Conservation (phyloP, 108 stramenopile genomes). For the Fragilaria crotonensis region DNA sequence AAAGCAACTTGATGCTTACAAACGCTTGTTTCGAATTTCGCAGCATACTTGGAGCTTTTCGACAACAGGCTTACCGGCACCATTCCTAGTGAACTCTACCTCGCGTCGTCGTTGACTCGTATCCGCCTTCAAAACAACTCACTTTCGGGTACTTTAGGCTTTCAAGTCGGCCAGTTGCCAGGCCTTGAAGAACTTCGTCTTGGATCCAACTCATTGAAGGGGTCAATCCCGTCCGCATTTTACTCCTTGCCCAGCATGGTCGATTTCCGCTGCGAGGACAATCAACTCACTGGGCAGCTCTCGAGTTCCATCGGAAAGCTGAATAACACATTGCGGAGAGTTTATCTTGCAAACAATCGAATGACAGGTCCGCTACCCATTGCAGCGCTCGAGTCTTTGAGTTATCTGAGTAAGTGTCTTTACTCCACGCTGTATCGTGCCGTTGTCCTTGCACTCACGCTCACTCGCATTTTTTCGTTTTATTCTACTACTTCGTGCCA, state of each 20-base stretch:
- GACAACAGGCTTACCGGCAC: background rate
- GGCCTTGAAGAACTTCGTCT: background rate
- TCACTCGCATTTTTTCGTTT: background rate
- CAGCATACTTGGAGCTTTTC: background rate
- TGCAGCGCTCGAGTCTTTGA: background rate
- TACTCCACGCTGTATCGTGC: background rate
- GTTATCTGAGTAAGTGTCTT: slow-evolving; percentile 5
- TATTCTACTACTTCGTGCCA: background rate
- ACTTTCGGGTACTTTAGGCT: background rate
- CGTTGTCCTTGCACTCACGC: background rate
- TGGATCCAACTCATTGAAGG: slow-evolving; percentile 4
- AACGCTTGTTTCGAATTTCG: no score
- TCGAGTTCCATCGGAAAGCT: slow-evolving; percentile 24
- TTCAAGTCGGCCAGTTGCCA: background rate
- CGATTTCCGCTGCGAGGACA: slow-evolving; percentile 6
- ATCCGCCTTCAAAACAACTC: background rate
- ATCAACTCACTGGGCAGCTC: slow-evolving; percentile 36
- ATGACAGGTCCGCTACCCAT: slow-evolving; percentile 12
- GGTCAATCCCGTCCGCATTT: slow-evolving; percentile 4
- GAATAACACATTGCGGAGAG: slow-evolving; percentile 1
- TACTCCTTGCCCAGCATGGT: background rate
- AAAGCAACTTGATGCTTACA: no score
- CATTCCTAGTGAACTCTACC: background rate
- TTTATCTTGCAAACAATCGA: slow-evolving; percentile 34
- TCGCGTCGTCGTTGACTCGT: background rate